Base-by-base conservation (phyloP, 1,284 basidiomycete species). In the Leccinum subrobustum region DNA sequence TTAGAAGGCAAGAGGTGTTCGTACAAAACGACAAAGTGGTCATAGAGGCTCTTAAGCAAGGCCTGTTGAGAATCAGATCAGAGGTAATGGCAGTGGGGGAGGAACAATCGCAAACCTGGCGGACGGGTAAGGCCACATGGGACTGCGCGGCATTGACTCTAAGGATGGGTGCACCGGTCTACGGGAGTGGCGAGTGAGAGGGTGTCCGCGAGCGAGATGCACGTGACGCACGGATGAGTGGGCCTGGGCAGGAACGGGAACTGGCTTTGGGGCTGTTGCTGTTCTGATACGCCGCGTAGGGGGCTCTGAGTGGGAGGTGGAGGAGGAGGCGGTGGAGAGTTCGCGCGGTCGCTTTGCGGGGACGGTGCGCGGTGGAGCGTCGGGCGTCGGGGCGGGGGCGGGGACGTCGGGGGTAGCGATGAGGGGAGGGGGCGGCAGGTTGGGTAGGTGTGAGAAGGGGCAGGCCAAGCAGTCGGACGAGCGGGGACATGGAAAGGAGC, bases 21-120 rank as follows among this genome's bases (percentile, higher is more conserved):
- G 73, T 92, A 92, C 1, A 93, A 75, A n/a, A 84, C 72, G 29
- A 77, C 66, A 67, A 88, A 91, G 68, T 91, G 87, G 37, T 89
- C 83, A 67, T 87, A 87, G 12, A 92, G 73, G 1, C 77, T 82
- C 73, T 88, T 89, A 64, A 92, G 77, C 87, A 91, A 85, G 2
- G 84, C 79, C 88, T 90, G 70, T 20, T 18, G 18, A 20, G n/a
- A 12, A 18, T 42, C n/a, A 42, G 39, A 20, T 44, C 42, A 20
- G 18, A 44, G 9, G 18, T 12, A 3, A 18, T 23, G 23, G 23
- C 14, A 14, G 14, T 50, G 48, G 16, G 23, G 48, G 20, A 50
- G 14, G 48, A 4, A 9, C 14, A 54, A 61, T 42, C 20, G 67
- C 76, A 56, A 56, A 86, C 87, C 80, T 93, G 91, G 44, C 91